Evolutionary conservation across 163 green algal genomes (phyloP), one percentile per base, ranked within the genome.

Genomic region (Coccomyxa subellipsoidea): DNA sequence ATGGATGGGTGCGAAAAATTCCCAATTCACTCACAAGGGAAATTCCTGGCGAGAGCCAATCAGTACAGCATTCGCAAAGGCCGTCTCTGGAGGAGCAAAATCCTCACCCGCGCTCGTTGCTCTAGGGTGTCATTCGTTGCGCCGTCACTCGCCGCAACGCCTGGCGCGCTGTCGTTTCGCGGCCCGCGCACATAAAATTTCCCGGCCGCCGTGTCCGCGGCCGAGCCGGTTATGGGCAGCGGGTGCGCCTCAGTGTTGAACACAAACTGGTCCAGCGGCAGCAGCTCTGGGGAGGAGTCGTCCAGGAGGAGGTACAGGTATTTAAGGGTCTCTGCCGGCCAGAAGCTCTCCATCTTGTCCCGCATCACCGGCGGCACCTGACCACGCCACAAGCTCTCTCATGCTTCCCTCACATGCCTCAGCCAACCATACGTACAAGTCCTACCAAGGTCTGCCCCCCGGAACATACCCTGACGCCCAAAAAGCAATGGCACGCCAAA

Each of bases 241-340:
- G 96, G 93, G 83, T 99, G 96, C 2, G 95, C 96, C 88, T 99
- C 96, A 3, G 96, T 99, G 85, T 98, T 99, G 82, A 99, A 95
- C 15, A 99, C 96, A 82, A 87, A 98, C 79, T 94, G 40, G 76
- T 96, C 87, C 29, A 99, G 87, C 8, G 94, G 88, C 38, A 98
- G 81, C 59, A 91, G 81, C 12, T 85, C 79, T 0, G 76, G 72
- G 18, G 32, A 10, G 34, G 23, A 73, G 27, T 95, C 88, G 4
- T 85, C 84, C 54, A 98, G 97, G 6, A 96, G 85, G 21, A 99
- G 87, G 83, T 94, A 97, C 10, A 99, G 92, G 83, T 99, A 99
- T 88, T 99, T 99, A 21, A 99, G 88, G 0, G 95, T 98, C 81
- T 99, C 96, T 6, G 95, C 83, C 47, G 98, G 84, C 80, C 93